phyloP scores from a whole-genome alignment of 192 early-diverging fungal species.

The Linnemannia exigua region DNA sequence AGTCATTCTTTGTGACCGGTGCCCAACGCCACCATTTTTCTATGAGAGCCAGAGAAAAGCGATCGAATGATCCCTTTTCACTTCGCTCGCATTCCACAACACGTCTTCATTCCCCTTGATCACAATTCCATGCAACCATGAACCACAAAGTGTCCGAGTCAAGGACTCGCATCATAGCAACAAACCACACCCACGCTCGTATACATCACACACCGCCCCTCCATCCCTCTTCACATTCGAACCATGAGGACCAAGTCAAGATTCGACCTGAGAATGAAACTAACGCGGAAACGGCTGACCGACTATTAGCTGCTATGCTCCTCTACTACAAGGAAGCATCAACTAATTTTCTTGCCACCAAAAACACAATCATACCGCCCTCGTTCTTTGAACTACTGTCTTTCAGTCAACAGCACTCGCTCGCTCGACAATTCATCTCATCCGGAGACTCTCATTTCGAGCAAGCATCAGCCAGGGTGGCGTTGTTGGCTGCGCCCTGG shows the following conservation, averaged over 20 bases:
- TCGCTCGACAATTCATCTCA: not conserved
- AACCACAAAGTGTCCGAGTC: constrained; percentile 16
- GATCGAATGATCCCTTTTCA: not conserved
- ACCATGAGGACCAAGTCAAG: not conserved
- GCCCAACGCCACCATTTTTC: constrained; percentile 25
- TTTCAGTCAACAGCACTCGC: not conserved
- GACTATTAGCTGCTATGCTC: constrained; percentile 30
- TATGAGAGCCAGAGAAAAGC: not conserved
- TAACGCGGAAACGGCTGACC: not conserved
- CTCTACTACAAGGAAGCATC: constrained; percentile 31
- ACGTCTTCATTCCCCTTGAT: not conserved
- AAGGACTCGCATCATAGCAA: not conserved
- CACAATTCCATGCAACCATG: constrained; percentile 6
- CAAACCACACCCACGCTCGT: not conserved
- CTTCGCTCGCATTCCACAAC: not conserved
- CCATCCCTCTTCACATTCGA: not conserved
- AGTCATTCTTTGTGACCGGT: not conserved
- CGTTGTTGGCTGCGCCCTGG: not conserved
- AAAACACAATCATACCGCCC: not conserved
- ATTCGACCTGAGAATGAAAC: not conserved
- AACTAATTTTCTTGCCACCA: not conserved
- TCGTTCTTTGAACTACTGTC: not conserved
- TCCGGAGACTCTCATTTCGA: not conserved
- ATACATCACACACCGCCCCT: not conserved
- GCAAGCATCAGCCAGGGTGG: not conserved